Evolutionary conservation across 441 rosid genomes (phyloP).

Genomic region (Gossypium schwendimanii): DNA sequence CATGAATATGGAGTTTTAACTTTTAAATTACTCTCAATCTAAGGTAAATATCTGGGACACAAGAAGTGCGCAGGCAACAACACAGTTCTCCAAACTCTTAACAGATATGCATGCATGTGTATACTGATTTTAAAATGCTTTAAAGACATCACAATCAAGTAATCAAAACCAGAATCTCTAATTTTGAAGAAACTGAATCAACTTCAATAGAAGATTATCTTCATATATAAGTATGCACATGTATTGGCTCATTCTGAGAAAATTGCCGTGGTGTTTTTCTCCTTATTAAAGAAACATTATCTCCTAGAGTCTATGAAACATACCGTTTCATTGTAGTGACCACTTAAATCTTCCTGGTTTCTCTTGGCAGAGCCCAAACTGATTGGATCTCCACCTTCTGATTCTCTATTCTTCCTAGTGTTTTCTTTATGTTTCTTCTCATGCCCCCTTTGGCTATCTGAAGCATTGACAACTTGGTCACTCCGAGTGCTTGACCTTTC

Average conservation of each 20-base stretch:
- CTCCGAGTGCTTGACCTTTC: constrained; percentile 55
- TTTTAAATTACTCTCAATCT: constrained; percentile 5
- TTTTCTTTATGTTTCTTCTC: constrained; percentile 70
- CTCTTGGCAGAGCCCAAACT: constrained; percentile 43
- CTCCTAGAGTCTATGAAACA: constrained; percentile 36
- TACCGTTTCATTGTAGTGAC: constrained; percentile 63
- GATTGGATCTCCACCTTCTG: constrained; percentile 50
- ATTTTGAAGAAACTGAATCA: constrained; percentile 1
- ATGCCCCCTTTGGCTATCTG: constrained; percentile 54
- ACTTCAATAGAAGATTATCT: background rate
- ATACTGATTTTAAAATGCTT: background rate
- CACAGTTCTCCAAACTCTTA: background rate
- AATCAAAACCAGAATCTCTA: background rate
- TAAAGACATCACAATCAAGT: background rate
- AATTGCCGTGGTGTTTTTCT: constrained; percentile 14
- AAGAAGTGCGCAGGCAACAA: background rate
- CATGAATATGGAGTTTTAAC: background rate
- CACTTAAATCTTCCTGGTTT: constrained; percentile 64
- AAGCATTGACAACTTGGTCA: constrained; percentile 43
- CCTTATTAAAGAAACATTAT: constrained; percentile 17
- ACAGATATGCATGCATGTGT: background rate
- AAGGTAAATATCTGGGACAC: background rate
- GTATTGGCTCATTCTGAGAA: constrained; percentile 16
- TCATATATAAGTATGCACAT: background rate
- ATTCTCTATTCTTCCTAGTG: constrained; percentile 61